Base-by-base conservation (phyloP, 345 rosid species). In the Viola odorata region DNA sequence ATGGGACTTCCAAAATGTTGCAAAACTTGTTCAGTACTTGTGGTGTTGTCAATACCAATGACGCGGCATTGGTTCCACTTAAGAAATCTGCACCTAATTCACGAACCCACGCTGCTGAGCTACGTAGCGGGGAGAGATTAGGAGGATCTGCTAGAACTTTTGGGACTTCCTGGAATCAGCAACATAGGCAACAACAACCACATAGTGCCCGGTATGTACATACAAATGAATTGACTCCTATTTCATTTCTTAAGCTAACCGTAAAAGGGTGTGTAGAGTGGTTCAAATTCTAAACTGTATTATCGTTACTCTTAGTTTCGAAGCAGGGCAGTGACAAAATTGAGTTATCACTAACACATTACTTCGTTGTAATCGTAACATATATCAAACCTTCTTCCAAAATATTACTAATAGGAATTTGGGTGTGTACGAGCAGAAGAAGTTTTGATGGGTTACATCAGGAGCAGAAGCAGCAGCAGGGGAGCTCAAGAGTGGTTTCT, bases 1-100 rank as follows among this genome's bases (percentile, higher is more conserved):
- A 49, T 12, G 73, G 83, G 41, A 73, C 84, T 36, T 74, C 88
- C 1, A 69, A 68, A 37, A 70, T 75, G 74, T 55, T 86, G 15
- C 59, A 89, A 38, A 81, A 62, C 61, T 70, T 81, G 32, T 23
- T 23, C 58, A 67, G 82, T 45, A 75, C 62, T 32, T 86, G 96
- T 38, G 79, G 91, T 5, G 78, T 81, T 48, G 71, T 58, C 23
- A 83, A 77, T 14, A 78, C 83, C 6, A 73, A 80, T 41, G 86
- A 89, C 38, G 65, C 73, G 15, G 85, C 73, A 36, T 39, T 86
- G 13, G 74, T 80, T 53, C 67, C 63, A 48, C 48, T 72, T 65
- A 77, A 71, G 45, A 51, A 66, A 55, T 40, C 40, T 44, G n/a
- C 62, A 16, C 12, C 54, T 11, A 41, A 45, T 10, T 45, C 41